Evolutionary conservation across 2,329 filamentous ascomycete species (phyloP).

Genomic region (Biscogniauxia mediterranea): DNA sequence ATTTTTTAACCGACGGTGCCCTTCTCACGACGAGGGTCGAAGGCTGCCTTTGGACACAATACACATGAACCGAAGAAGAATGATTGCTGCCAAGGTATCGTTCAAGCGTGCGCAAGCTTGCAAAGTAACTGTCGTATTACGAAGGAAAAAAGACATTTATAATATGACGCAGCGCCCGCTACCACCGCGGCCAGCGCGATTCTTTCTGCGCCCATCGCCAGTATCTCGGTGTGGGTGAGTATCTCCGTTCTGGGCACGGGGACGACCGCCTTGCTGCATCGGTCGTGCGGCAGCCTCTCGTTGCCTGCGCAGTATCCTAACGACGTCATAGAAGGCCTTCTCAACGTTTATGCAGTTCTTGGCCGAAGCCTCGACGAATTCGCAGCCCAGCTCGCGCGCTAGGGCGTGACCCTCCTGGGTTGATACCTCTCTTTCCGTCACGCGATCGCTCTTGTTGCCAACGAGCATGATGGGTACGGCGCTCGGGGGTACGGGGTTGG

Average conservation of each 20-base stretch:
- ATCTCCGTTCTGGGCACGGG: constrained; percentile 27
- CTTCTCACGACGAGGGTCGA: constrained; percentile 5
- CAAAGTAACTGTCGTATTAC: constrained; percentile 14
- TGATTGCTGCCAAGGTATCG: constrained; percentile 23
- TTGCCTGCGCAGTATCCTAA: constrained; percentile 83
- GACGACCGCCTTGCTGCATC: constrained; percentile 27
- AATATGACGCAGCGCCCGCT: constrained; percentile 42
- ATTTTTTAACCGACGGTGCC: not conserved
- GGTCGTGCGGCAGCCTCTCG: constrained; percentile 55
- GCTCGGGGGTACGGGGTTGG: constrained; percentile 56
- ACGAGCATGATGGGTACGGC: constrained; percentile 96
- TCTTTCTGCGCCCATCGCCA: constrained; percentile 25
- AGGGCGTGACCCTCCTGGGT: constrained; percentile 93
- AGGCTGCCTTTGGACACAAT: constrained; percentile 18
- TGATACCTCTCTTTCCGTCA: constrained; percentile 93
- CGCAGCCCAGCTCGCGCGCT: constrained; percentile 88
- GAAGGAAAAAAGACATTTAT: constrained; percentile 30
- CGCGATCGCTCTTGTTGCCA: constrained; percentile 96
- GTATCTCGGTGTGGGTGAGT: constrained; percentile 16
- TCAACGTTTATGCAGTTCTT: constrained; percentile 99
- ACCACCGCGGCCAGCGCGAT: constrained; percentile 30
- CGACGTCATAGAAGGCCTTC: constrained; percentile 97
- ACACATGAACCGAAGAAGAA: constrained; percentile 19
- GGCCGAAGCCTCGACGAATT: constrained; percentile 94
- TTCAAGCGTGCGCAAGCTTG: constrained; percentile 22